phyloP scores from a whole-genome alignment of 306 rosid species.

The Pyrus betulifolia region DNA sequence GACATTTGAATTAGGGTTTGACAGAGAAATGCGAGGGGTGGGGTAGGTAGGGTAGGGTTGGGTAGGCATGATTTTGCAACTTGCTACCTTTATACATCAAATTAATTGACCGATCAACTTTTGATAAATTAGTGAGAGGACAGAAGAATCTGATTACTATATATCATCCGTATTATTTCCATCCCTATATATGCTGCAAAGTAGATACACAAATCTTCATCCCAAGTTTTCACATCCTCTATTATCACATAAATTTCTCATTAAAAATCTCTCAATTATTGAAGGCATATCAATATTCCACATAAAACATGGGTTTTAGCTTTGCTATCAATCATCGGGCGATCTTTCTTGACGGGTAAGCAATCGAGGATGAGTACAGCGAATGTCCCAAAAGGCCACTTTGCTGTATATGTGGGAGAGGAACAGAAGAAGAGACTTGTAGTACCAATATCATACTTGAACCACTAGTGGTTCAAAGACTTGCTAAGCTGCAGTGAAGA shows the following conservation, averaged over 20 bases:
- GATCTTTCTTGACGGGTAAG: not conserved
- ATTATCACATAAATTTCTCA: not conserved
- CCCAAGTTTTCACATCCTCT: not conserved
- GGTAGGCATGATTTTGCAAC: not conserved
- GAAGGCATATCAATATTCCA: not conserved
- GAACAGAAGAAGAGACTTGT: conserved; percentile 4
- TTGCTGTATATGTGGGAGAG: conserved; percentile 19
- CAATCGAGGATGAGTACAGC: not conserved
- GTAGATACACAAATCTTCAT: not conserved
- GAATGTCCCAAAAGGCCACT: conserved; percentile 7
- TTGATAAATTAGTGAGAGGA: not conserved
- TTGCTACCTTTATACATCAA: not conserved
- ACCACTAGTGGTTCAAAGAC: not conserved
- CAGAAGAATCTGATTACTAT: not conserved
- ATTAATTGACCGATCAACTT: not conserved
- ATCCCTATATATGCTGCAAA: not conserved
- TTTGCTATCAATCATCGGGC: not conserved
- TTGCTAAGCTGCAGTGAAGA: conserved; percentile 4
- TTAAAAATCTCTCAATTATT: not conserved
- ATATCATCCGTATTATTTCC: not conserved
- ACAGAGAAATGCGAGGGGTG: not conserved
- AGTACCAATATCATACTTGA: conserved; percentile 5
- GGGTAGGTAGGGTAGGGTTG: not conserved
- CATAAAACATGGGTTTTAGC: conserved; percentile 1
- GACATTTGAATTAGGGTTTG: not conserved